Evolutionary conservation across 306 rosid species (phyloP).

Genomic region (Prunus armeniaca): DNA sequence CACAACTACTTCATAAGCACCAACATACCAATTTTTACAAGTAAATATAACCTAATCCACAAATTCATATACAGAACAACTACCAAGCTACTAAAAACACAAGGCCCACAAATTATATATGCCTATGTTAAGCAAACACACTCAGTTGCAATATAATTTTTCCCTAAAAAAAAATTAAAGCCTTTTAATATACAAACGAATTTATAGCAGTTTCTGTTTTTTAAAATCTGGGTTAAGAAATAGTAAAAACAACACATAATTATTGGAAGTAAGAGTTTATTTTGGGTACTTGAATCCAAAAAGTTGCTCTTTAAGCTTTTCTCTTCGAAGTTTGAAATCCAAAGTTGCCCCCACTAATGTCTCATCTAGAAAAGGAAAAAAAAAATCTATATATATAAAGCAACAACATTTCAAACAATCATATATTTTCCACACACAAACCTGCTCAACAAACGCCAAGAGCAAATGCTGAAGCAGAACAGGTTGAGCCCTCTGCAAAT

Average conservation of each 20-base stretch:
- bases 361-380: no score
- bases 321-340: no score
- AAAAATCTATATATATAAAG: no score
- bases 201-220: not conserved
- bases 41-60: not conserved
- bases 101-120: not conserved
- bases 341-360: no score
- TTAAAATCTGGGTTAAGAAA: not conserved
- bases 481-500: slow-evolving; percentile 91
- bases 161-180: not conserved
- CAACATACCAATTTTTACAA: not conserved
- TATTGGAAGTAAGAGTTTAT: no score
- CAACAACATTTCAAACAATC: not conserved
- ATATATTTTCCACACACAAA: slow-evolving; percentile 17
- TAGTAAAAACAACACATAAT: not conserved
- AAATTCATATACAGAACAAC: not conserved
- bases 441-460: slow-evolving; percentile 93
- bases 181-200: no score
- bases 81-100: not conserved
- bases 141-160: not conserved
- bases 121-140: not conserved
- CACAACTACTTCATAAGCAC: not conserved
- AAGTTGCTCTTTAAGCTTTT: no score
- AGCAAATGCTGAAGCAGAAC: slow-evolving; percentile 81
- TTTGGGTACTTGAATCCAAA: no score